Conservation (phyloP, 495 filamentous ascomycete species). For the Apiosordaria backusii region DNA sequence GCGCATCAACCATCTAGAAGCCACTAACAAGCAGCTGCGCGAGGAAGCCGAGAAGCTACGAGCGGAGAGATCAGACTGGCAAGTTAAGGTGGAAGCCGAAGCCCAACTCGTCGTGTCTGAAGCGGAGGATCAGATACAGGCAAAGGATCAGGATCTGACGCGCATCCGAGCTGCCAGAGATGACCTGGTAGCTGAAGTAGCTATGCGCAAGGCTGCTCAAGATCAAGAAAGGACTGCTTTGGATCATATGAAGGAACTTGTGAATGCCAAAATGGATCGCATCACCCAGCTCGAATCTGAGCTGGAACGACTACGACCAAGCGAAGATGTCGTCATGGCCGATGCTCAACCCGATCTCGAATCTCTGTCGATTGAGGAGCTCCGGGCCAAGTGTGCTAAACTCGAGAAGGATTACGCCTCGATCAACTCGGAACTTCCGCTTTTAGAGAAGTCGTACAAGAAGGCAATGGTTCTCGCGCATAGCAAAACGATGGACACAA, state of each 20-base stretch:
- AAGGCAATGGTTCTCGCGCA: constrained; percentile 77
- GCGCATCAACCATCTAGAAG: constrained; percentile 86
- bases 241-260: constrained; percentile 72
- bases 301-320: constrained; percentile 62
- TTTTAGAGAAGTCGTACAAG: constrained; percentile 82
- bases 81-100: constrained; percentile 74
- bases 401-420: constrained; percentile 75
- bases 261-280: constrained; percentile 66
- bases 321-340: constrained; percentile 41
- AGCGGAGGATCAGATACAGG: constrained; percentile 72
- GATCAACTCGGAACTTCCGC: constrained; percentile 79
- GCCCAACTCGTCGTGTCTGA: constrained; percentile 64
- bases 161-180: constrained; percentile 79
- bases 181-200: constrained; percentile 73
- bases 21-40: constrained; percentile 76
- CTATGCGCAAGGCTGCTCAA: constrained; percentile 73
- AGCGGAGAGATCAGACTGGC: constrained; percentile 78
- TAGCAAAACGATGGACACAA: constrained; percentile 76
- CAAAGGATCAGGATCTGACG: constrained; percentile 78
- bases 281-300: constrained; percentile 80
- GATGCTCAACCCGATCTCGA: constrained; percentile 49
- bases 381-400: constrained; percentile 66
- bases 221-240: constrained; percentile 67
- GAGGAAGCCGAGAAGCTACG: constrained; percentile 82
- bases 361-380: constrained; percentile 58